Base-by-base conservation (phyloP, 192 early-diverging fungal genomes). In the Coemansia sp. region DNA sequence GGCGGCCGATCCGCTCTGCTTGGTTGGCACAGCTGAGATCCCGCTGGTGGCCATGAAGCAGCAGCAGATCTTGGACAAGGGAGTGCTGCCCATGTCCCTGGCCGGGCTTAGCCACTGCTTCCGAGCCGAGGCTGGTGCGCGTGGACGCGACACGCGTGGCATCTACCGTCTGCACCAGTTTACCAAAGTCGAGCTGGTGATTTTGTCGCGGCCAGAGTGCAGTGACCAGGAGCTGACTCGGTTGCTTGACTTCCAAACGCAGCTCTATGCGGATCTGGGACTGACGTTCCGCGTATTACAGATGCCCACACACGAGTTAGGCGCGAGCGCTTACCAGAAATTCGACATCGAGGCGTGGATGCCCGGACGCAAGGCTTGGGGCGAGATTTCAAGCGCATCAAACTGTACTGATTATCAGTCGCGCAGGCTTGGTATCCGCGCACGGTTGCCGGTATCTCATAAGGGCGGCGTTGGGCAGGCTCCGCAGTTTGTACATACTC, bases 311-410 rank as follows among this genome's bases (percentile, higher is more conserved):
- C 84, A 92, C 38, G 96, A 98, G 82, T 76, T 98, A 40, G 96
- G 96, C 37, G 94, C 94, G 10, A 93, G 91, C 49, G 95, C 96
- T 0, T 93, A 91, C 76, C 87, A 90, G 35, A 98, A 98, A 52
- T 92, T 90, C 63, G 96, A 98, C 63, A 94, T 98, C 64, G 96
- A 98, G 75, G 94, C 94, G 32, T 98, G 96, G 96, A 96, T 98
- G 94, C 95, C 96, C 6, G 96, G 94, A 10, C 83, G 91, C 55
- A 82, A 88, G 30, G 77, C 70, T 10, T 84, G 82, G 82, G 82
- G 82, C 40, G 82, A 93, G 85, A 92, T 97, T 43, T 94, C 93
- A 13, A 94, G 92, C 30, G 91, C 94, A 0, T 93, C 91, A 14
- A 96, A 94, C 72, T 98, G 96, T 73, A 96, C 95, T 10, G 96